Evolutionary conservation across 139 green algal species (phyloP).

Genomic region (Asterochloris erici): DNA sequence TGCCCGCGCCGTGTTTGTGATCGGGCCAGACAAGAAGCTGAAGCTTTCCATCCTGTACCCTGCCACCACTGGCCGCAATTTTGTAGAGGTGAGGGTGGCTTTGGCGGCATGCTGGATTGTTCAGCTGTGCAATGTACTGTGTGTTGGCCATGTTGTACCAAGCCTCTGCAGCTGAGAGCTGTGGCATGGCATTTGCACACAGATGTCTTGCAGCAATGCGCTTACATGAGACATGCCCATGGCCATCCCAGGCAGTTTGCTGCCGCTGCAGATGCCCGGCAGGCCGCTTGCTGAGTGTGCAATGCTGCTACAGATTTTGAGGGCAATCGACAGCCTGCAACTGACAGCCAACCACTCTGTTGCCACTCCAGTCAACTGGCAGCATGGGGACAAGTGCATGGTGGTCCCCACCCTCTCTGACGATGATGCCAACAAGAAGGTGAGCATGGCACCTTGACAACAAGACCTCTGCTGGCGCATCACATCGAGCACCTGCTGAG

Average conservation of each 20-base stretch:
- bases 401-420: slow-evolving; percentile 48
- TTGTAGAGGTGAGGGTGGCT: slow-evolving; percentile 40
- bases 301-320: slow-evolving; percentile 37
- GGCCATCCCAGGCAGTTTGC: too few species aligned
- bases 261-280: too few species aligned
- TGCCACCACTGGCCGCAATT: slow-evolving; percentile 69
- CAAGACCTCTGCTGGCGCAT: not conserved
- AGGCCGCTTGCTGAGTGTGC: too few species aligned
- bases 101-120: too few species aligned
- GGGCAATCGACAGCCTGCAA: slow-evolving; percentile 71
- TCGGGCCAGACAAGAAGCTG: slow-evolving; percentile 67
- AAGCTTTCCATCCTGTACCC: slow-evolving; percentile 73
- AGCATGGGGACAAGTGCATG: slow-evolving; percentile 50
- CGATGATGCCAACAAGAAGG: slow-evolving; percentile 47
- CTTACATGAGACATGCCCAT: too few species aligned
- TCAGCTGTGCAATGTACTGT: too few species aligned
- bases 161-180: too few species aligned
- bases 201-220: too few species aligned
- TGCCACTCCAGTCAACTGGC: slow-evolving; percentile 66
- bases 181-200: too few species aligned
- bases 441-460: slow-evolving; percentile 11
- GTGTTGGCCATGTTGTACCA: too few species aligned
- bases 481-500: not conserved
- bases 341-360: slow-evolving; percentile 53
- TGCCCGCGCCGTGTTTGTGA: slow-evolving; percentile 63